A percentile compares a stretch with the other conserved stretches of the same genome.
These are phyloP conservation scores for Bipolaris oryzae DNA, from an alignment of 2,329 filamentous ascomycete genomes.

Conservation along the genomic window DNA sequence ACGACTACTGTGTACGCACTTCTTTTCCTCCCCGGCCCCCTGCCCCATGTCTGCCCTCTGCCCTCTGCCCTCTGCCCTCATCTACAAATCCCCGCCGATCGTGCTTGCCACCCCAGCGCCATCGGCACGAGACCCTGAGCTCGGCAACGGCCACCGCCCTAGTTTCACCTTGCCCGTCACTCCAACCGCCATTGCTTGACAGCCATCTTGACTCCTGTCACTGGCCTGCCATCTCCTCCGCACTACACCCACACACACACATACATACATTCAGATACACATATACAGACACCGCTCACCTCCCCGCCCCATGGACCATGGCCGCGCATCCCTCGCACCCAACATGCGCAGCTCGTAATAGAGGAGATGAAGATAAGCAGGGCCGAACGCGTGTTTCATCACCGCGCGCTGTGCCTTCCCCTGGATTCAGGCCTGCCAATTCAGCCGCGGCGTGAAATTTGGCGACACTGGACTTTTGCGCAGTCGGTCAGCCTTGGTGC, in stretches of 20 bases:
- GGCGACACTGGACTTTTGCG: conserved; percentile 3
- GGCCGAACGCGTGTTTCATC: conserved; percentile 32
- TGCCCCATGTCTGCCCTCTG: neutral
- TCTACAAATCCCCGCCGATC: neutral
- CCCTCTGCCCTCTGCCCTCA: neutral
- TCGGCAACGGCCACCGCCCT: neutral
- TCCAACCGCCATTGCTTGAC: conserved; percentile 1
- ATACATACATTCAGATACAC: too few relatives aligned
- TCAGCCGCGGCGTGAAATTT: conserved; percentile 19
- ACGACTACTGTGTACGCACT: too few relatives aligned
- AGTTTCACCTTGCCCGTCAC: conserved; percentile 2
- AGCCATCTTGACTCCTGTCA: neutral
- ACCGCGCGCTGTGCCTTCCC: conserved; percentile 22
- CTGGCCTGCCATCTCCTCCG: neutral
- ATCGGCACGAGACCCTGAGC: conserved; percentile 2
- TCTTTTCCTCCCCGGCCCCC: neutral
- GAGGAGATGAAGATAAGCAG: conserved; percentile 28
- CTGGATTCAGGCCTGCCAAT: conserved; percentile 23
- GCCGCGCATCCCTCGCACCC: conserved; percentile 5
- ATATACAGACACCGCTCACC: neutral
- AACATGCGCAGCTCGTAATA: neutral
- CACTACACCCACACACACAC: neutral
- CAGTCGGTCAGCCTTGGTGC: conserved; percentile 12
- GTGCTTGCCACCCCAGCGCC: neutral
- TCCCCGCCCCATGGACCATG: neutral